Evolutionary conservation across 2,329 filamentous ascomycete genomes (phyloP), one percentile per base, ranked within the genome.

Genomic region (Pseudogymnoascus sp.): DNA sequence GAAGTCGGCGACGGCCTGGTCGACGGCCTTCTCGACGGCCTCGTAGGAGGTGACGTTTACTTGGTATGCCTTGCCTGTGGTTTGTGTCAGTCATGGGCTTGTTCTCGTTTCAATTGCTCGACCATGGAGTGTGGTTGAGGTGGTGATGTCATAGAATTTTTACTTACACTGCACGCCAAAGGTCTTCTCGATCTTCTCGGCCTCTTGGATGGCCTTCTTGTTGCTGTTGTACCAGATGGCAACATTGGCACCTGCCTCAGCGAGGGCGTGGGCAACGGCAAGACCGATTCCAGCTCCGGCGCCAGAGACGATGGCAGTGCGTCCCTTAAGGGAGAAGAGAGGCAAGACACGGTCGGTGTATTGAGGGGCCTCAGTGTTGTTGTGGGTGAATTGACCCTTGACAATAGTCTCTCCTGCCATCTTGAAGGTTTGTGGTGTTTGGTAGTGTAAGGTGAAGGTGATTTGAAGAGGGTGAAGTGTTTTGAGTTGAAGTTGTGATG

Each of bases 211-310:
- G 11, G 86, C 85, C 66, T 85, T 82, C 68, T 82, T 80, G 74
- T 90, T 89, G 72, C 77, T 82, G 70, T 88, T 86, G 71, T 88
- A 90, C 84, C 84, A 89, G 58, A 89, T 82, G 28, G 85, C 86
- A 20, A 90, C 84, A 66, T 89, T 87, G 62, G 86, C 86, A 57
- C 87, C 87, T 14, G 86, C 84, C 70, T 90, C 87, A 14, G 87
- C 86, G 33, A 85, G 77, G 1, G 78, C 85, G 35, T 86, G 76
- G 12, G 85, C 86, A 28, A 89, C 79, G 4, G 80, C 79, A 25
- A 88, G 75, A 41, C 87, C 87, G 65, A 90, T 88, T 35, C 87
- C 87, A 36, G 85, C 85, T 35, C 83, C 88, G 11, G 86, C 86
- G 62, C 87, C 87, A 1, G 85, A 82, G 41, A 90, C 81, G 65